Base-by-base conservation (phyloP, 306 rosid species). In the Inga laurina region DNA sequence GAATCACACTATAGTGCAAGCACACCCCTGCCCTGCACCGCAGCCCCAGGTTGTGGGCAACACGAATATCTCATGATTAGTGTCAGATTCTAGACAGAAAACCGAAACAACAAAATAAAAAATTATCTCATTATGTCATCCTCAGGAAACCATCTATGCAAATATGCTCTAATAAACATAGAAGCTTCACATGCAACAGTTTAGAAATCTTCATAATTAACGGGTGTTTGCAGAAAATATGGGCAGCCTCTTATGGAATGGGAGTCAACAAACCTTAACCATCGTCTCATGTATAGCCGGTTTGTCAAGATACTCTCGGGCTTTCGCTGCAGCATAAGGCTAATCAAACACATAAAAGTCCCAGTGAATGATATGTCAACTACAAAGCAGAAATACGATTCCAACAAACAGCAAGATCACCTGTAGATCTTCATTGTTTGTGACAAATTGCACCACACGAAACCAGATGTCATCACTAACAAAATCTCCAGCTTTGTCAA, bases 381-480 rank as follows among this genome's bases (percentile, higher is more conserved):
- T 75, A 78, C 68, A 57, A 82, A 85, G 86, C 72, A 78, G 54
- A 76, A 79, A 81, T 74, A 77, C 54, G 78, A 14, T 74, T 8
- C 18, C 81, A 48, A 84, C 72, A 83, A 81, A 70, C 24, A 74
- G 81, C 78, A 79, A 84, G 72, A 89, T 83, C 72, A 97, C 99
- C 99, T 97, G 99, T 79, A 97, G 91, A 81, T 97, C 99, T 88
- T 97, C 99, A 78, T 97, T 97, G 89, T 97, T 97, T 59, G 98
- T 94, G 84, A 97, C 99, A 85, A 97, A 97, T 83, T 97, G 99
- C 82, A 97, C 99, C 81, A 97, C 99, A 78, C 99, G 97, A 86
- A 94, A 97, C 99, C 99, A 97, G 79, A 97, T 97, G 89, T 97
- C 99, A 82, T 97, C 99, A 15, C 99, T 97, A 43, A 97, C 99